Evolutionary conservation across 495 filamentous ascomycete genomes (phyloP), one percentile per base, ranked within the genome.

Genomic region (Oidiodendron maius): DNA sequence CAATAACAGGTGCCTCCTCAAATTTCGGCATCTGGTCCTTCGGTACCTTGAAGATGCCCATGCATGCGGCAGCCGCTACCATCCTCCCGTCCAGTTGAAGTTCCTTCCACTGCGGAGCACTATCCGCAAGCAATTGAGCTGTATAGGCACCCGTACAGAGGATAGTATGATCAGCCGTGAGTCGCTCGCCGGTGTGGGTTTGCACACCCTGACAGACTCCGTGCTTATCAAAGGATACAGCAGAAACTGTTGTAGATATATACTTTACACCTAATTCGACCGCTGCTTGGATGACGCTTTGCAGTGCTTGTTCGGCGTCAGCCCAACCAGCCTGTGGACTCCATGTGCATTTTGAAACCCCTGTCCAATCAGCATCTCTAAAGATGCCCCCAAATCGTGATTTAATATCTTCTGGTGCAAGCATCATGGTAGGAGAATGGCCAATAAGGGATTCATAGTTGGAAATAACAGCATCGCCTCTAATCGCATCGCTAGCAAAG

Each of bases 321-420:
- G 74, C 80, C 76, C 78, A 84, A 0, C 82, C 82, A 63, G 76
- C 76, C 10, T 59, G 68, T 20, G 63, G 61, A 51, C 84, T 83
- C 8, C 77, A 12, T 28, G 52, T 52, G 8, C 50, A 32, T 22
- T 60, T 50, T 21, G 56, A 24, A 12, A 53, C 49, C 11, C 44
- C 75, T 0, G 58, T 65, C 36, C 78, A 81, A 51, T 83, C 70
- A 0, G 76, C 71, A 35, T 72, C 62, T 0, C 67, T 67, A 46
- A 80, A 80, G 8, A 81, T 21, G 0, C 79, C 75, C 3, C 62
- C 70, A 45, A 71, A 78, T 22, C 69, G 50, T 34, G 56, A 58
- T 40, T 57, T 61, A 21, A 68, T 69, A 56, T 80, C 69, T 3
- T 68, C 64, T 6, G 75, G 65, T 3, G 61, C 58, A 1, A 78